Base-by-base conservation (phyloP, 352 stramenopile genomes). In the Phytophthora foliorum region DNA sequence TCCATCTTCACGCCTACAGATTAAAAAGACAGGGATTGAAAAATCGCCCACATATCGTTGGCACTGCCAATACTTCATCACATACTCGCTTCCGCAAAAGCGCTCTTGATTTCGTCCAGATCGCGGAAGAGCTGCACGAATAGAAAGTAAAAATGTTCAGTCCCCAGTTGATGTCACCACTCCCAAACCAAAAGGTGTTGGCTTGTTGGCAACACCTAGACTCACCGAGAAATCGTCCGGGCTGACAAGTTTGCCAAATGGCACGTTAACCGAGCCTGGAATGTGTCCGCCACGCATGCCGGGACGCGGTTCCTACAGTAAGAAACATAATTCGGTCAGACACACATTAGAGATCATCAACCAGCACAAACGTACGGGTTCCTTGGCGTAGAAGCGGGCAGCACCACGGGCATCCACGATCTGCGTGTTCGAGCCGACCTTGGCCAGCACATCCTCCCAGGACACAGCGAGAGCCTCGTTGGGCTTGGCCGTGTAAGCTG, bases 271-370 rank as follows among this genome's bases (percentile, higher is more conserved):
- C 10, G 93, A 79, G 10, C 85, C 84, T 16, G 97, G 95, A 70
- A 98, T 98, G 67, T 98, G 97, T 1, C 97, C 97, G 19, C 88
- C 77, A 45, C 93, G 81, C 75, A 98, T 88, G 31, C 94, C 94
- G 13, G 90, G 81, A 34, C 97, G 87, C 17, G 95, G 97, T 63
- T 99, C 97, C 88, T 95, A 34, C 24, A 60, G 17, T 3, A 46
- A 38, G 25, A 21, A 42, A 38, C 21, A 17, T 17, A 34, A 29
- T 41, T 11, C 34, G 34, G 34, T 41, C 16, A 41, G 34, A 41
- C 34, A 41, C n/a, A 13, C 9, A 16, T 6, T 34, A 34, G 34
- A 41, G 6, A 41, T 9, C 34, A 41, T 41, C 4, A 41, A 2
- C 34, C 10, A 39, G 34, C 34, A 39, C 11, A 24, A 22, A 72